Base-by-base conservation (phyloP, 306 rosid genomes). In the Geum urbanum region DNA sequence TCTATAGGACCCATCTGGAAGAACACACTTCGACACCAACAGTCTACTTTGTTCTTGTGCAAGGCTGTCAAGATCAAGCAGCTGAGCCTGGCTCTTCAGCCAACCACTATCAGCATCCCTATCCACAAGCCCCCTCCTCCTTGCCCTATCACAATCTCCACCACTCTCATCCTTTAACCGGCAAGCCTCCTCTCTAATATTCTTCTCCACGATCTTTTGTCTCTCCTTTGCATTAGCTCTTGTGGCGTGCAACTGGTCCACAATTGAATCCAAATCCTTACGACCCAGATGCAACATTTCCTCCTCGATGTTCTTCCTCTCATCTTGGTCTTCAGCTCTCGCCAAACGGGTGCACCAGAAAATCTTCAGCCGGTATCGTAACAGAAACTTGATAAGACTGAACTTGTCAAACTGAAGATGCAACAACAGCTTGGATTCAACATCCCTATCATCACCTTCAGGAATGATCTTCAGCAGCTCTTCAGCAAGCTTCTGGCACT, bases 291-390 rank as follows among this genome's bases (percentile, higher is more conserved):
- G 86, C 82, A 88, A 75, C 97, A 94, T 94, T 62, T 91, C 96
- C 87, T 89, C 97, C 77, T 94, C 99, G 3, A 94, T 91, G 69
- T 73, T 84, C 79, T 84, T 86, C 74, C 90, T 90, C 82, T 88
- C 96, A 20, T 84, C 96, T 63, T 94, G 96, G 18, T 94, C 97
- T 69, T 88, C 95, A 2, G 97, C 97, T 77, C 97, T 84, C 0
- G 97, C 96, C 86, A 94, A 80, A 9, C 94, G 88, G 10, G 98
- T 94, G 68, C 98, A 94, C 99, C 97, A 94, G 46, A 91, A 90
- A 81, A 94, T 86, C 86, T 94, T 91, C 74, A 86, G 62, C 80
- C 99, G 77, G 57, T 94, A 91, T 16, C 88, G 70, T 69, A 91
- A 39, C 47, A 94, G 82, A 74, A 85, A 83, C 84, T 94, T 91